Conservation (phyloP, 352 stramenopile species). For the Pythium aquatile region DNA sequence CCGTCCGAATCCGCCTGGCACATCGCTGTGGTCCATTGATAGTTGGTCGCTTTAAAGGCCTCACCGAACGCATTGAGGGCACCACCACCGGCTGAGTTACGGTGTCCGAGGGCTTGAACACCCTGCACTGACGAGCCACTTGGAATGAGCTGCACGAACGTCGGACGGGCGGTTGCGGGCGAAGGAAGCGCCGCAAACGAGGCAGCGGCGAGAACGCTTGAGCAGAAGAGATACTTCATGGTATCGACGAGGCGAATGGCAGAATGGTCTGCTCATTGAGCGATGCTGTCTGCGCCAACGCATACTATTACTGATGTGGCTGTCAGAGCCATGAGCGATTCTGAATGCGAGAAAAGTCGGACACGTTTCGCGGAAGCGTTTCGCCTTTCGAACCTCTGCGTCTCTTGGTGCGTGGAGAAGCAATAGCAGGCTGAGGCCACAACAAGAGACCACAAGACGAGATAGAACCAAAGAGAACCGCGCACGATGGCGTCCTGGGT, state of each 20-base stretch:
- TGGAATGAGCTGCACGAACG: conserved; percentile 58
- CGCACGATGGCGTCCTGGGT: conserved; percentile 29
- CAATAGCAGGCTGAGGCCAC: not conserved
- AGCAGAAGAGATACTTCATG: conserved; percentile 2
- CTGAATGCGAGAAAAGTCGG: not conserved
- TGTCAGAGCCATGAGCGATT: not conserved
- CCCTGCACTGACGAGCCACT: conserved; percentile 51
- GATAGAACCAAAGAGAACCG: conserved; percentile 2
- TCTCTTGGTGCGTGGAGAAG: conserved; percentile 15
- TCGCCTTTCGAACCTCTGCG: conserved; percentile 2
- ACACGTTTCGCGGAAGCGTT: conserved; percentile 1
- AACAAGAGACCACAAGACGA: not conserved
- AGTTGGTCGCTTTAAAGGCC: conserved; percentile 40
- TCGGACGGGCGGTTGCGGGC: conserved; percentile 23
- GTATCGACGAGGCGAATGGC: conserved; percentile 9
- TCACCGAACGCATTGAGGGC: conserved; percentile 58
- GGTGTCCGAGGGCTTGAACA: conserved; percentile 57
- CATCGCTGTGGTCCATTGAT: conserved; percentile 51
- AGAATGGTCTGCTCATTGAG: conserved; percentile 3
- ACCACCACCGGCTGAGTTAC: conserved; percentile 44
- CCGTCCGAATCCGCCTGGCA: conserved; percentile 69
- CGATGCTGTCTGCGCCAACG: not conserved
- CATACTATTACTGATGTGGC: not conserved
- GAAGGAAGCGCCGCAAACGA: not conserved
- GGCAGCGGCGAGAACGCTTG: not conserved